Base-by-base conservation (phyloP, 176 grass and related monocot genomes). In the Oryza meyeriana region DNA sequence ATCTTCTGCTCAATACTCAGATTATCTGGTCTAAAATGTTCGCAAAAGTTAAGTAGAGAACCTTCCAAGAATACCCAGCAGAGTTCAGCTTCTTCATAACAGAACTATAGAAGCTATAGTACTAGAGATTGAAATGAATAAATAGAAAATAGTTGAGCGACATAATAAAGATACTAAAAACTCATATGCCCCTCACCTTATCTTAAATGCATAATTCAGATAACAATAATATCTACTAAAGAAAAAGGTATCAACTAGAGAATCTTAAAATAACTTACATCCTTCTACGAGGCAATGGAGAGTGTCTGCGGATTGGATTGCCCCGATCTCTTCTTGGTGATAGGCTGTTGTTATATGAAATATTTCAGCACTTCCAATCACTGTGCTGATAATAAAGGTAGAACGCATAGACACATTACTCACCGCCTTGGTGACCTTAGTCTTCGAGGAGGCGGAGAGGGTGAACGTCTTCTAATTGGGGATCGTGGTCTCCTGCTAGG, bases 321-420 rank as follows among this genome's bases (percentile, higher is more conserved):
- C 84, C 86, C 75, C 78, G 87, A 30, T 86, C 84, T 69, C 94
- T 92, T 85, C 91, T 91, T 45, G 91, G 91, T 84, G 89, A 97
- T 78, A 83, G 69, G 24, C 94, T 97, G 76, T 68, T 45, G 44
- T 25, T 17, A 74, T 30, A 79, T 5, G 29, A 45, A 66, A 66
- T 44, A 47, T 64, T 65, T 78, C 61, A 89, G 41, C 29, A 79
- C 16, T 77, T 68, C 50, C 8, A 72, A 3, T 29, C 10, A 86
- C 2, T 80, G 12, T 27, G 5, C 4, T 5, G 10, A 42, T 28
- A 8, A 34, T 11, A 59, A 44, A 81, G 33, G 44, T 3, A 25
- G 17, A 10, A 8, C 18, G 55, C 41, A 17, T 39, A 66, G 41
- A 36, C 11, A 20, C 25, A 42, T 71, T 73, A 68, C 77, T 92